A percentile compares a stretch with the other conserved stretches of the same genome.
Conservation (phyloP, 345 rosid genomes). For the Eucalyptus erythrocorys region DNA sequence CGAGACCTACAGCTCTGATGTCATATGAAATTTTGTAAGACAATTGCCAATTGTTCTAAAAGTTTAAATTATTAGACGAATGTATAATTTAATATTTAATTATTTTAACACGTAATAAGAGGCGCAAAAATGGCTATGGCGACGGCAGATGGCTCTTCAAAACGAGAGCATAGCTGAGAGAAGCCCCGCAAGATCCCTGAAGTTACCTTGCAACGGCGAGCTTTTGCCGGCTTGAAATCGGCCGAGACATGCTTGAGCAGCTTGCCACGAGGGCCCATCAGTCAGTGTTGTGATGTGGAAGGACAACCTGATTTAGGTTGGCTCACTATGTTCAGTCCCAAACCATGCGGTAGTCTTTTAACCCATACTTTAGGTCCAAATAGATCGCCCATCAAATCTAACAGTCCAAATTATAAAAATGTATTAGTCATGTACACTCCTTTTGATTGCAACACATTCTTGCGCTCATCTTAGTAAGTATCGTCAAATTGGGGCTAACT, state of each 20-base stretch:
- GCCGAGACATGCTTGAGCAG: neutral
- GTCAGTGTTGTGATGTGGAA: neutral
- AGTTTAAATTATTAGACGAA: too few species aligned
- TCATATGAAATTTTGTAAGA: too few species aligned
- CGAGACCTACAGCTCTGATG: too few species aligned
- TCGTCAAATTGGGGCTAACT: neutral
- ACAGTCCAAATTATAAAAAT: neutral
- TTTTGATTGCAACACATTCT: neutral
- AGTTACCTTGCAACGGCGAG: neutral
- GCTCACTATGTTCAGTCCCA: neutral
- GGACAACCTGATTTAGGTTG: neutral
- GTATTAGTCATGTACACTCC: neutral
- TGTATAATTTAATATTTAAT: too few species aligned
- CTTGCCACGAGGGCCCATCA: neutral
- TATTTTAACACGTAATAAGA: too few species aligned
- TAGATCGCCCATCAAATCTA: neutral
- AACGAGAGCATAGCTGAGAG: neutral
- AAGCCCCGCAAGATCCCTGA: neutral
- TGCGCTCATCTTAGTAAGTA: neutral
- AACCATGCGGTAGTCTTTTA: too few species aligned
- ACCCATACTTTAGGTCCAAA: neutral
- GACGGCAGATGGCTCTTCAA: too few species aligned
- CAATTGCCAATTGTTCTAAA: accelerated
- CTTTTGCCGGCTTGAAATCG: neutral
- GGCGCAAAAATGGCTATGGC: too few species aligned